Evolutionary conservation across 169 alveolate genomes (phyloP).

Genomic region (Toxoplasma gondii): DNA sequence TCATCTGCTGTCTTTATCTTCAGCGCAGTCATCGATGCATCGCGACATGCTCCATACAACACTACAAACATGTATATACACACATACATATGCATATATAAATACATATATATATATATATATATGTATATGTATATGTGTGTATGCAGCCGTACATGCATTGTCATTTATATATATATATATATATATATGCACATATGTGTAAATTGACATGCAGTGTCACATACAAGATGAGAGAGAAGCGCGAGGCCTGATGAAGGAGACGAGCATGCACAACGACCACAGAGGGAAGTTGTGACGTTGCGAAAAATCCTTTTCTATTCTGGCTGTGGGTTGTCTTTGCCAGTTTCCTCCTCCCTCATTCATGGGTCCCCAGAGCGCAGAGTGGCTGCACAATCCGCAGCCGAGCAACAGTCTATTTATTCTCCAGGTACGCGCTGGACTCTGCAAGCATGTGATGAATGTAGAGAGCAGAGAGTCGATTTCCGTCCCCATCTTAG

Average conservation of each 20-base stretch:
- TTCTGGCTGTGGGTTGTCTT: not conserved
- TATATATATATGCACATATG: too few relatives aligned
- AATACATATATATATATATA: too few relatives aligned
- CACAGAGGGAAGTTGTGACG: too few relatives aligned
- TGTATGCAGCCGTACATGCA: too few relatives aligned
- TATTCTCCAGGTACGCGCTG: not conserved
- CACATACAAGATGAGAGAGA: too few relatives aligned
- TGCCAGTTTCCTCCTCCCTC: not conserved
- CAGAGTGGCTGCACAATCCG: not conserved
- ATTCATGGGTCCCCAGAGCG: not conserved
- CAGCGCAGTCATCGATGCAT: not conserved
- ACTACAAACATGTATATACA: too few relatives aligned
- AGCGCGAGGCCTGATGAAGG: too few relatives aligned
- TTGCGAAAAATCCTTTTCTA: not conserved
- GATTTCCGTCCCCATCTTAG: too few relatives aligned
- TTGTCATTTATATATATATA: too few relatives aligned
- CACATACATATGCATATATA: not conserved
- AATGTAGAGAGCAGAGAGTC: not conserved
- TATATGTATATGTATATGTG: too few relatives aligned
- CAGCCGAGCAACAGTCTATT: constrained; percentile 21
- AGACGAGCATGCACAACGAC: too few relatives aligned
- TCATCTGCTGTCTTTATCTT: too few relatives aligned
- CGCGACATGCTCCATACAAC: not conserved
- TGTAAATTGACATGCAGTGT: not conserved
- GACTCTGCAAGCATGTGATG: not conserved